Evolutionary conservation across 2,329 filamentous ascomycete genomes (phyloP).

Genomic region (Amauroascus niger): DNA sequence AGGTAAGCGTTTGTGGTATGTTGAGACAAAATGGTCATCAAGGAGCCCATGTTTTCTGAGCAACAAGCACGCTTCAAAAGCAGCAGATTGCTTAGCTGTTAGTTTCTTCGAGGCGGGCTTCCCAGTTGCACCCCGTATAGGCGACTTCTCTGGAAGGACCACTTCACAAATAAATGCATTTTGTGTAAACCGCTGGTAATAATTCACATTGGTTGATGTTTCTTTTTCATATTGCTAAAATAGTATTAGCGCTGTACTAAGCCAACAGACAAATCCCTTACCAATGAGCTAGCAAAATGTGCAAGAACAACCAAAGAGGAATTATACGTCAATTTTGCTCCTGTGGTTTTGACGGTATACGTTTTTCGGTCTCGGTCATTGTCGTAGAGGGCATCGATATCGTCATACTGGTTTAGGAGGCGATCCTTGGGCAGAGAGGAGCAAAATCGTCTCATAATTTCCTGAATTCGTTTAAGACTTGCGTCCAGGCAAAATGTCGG

Average conservation of each 20-base stretch:
- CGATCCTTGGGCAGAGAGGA: slow-evolving; percentile 63
- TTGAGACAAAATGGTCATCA: slow-evolving; percentile 64
- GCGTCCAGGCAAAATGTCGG: background rate
- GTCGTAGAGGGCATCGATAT: slow-evolving; percentile 48
- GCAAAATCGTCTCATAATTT: slow-evolving; percentile 65
- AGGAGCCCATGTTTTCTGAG: slow-evolving; percentile 59
- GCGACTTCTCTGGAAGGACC: slow-evolving; percentile 64
- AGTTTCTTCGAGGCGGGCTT: slow-evolving; percentile 57
- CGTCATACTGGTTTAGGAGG: slow-evolving; percentile 51
- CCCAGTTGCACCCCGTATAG: slow-evolving; percentile 58
- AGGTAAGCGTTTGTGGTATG: slow-evolving; percentile 61
- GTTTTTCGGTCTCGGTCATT: slow-evolving; percentile 44
- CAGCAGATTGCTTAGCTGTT: slow-evolving; percentile 76
- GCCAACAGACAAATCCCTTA: slow-evolving; percentile 20
- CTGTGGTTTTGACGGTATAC: slow-evolving; percentile 55
- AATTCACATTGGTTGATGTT: slow-evolving; percentile 43
- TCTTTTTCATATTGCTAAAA: slow-evolving; percentile 41
- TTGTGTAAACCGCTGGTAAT: slow-evolving; percentile 49
- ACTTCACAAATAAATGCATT: slow-evolving; percentile 66
- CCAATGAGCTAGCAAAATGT: slow-evolving; percentile 62
- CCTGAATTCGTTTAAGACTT: slow-evolving; percentile 23
- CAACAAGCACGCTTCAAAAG: slow-evolving; percentile 68
- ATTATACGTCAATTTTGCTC: slow-evolving; percentile 68
- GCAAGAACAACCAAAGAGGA: slow-evolving; percentile 63
- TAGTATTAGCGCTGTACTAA: slow-evolving; percentile 8